Evolutionary conservation across 2,329 filamentous ascomycete species (phyloP).

Genomic region (Fusarium verrucosum): DNA sequence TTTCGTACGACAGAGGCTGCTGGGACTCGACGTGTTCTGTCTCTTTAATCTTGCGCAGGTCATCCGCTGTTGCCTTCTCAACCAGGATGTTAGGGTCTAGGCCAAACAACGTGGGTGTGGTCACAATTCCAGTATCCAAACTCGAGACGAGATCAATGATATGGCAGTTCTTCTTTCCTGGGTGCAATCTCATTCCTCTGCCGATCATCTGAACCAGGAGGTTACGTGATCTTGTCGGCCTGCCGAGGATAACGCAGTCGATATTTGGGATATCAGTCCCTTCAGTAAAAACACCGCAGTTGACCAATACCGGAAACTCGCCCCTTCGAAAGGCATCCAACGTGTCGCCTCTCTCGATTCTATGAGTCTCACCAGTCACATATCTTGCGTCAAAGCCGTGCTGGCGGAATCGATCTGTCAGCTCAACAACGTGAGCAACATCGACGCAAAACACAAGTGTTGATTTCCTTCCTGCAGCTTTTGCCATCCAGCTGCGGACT

Average conservation of each 20-base stretch:
- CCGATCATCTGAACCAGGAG: conserved; percentile 98
- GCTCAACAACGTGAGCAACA: conserved; percentile 77
- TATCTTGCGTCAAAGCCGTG: conserved; percentile 84
- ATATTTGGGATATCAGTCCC: conserved; percentile 98
- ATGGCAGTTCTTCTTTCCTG: conserved; percentile 87
- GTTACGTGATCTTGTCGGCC: conserved; percentile 92
- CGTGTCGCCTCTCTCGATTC: conserved; percentile 71
- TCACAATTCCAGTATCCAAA: conserved; percentile 84
- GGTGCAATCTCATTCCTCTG: conserved; percentile 84
- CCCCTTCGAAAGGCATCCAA: conserved; percentile 79
- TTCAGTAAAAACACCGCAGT: conserved; percentile 96
- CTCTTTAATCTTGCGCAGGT: conserved; percentile 66
- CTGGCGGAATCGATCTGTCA: conserved; percentile 79
- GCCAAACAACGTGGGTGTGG: conserved; percentile 91
- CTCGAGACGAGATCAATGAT: conserved; percentile 96
- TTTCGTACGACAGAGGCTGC: conserved; percentile 19
- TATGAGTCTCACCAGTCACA: conserved; percentile 84
- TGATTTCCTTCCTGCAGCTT: conserved; percentile 77
- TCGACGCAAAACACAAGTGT: conserved; percentile 97
- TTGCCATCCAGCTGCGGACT: conserved; percentile 84
- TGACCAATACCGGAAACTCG: conserved; percentile 87
- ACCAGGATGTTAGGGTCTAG: conserved; percentile 85
- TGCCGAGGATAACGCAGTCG: conserved; percentile 87
- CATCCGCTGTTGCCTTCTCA: conserved; percentile 68
- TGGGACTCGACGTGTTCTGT: conserved; percentile 48